Percentiles rank a stretch among this genome's conserved stretches.
These are phyloP conservation scores for Torulaspora globosa DNA, from an alignment of 1,139 yeast genomes.

Conservation along the genomic window DNA sequence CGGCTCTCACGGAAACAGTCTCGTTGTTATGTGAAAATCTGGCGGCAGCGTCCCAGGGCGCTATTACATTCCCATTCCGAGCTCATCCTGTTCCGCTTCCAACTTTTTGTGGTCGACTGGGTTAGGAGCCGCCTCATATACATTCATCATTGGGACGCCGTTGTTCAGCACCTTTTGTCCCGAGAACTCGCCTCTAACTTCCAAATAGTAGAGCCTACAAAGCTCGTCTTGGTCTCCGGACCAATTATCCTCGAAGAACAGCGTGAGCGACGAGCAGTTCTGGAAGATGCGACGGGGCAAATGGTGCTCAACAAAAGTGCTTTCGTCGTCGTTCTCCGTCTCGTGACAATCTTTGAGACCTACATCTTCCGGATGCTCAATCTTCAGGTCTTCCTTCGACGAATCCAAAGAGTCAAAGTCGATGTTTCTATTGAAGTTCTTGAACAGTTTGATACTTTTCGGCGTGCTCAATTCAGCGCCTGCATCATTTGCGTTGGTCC, in stretches of 20 bases:
- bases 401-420: conserved; percentile 65
- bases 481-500: conserved; percentile 56
- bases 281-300: conserved; percentile 73
- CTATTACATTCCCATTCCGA: conserved; percentile 16
- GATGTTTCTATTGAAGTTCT: conserved; percentile 55
- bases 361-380: conserved; percentile 66
- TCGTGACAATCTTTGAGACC: conserved; percentile 35
- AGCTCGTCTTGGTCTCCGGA: conserved; percentile 55
- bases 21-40: no score
- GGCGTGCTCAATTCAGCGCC: conserved; percentile 52
- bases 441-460: conserved; percentile 61
- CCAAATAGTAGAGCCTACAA: conserved; percentile 62
- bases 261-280: conserved; percentile 61
- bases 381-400: conserved; percentile 47
- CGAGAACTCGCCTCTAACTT: conserved; percentile 75
- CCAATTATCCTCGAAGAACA: conserved; percentile 65
- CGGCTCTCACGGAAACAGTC: no score
- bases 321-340: conserved; percentile 43
- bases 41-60: neutral
- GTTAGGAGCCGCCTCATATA: conserved; percentile 89
- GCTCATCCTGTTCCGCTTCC: conserved; percentile 21
- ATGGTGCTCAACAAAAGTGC: conserved; percentile 75
- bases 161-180: conserved; percentile 42
- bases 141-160: conserved; percentile 53
- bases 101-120: conserved; percentile 78